Evolutionary conservation across 2,329 filamentous ascomycete genomes (phyloP), one percentile per base, ranked within the genome.

Genomic region (Thelonectria discophora): DNA sequence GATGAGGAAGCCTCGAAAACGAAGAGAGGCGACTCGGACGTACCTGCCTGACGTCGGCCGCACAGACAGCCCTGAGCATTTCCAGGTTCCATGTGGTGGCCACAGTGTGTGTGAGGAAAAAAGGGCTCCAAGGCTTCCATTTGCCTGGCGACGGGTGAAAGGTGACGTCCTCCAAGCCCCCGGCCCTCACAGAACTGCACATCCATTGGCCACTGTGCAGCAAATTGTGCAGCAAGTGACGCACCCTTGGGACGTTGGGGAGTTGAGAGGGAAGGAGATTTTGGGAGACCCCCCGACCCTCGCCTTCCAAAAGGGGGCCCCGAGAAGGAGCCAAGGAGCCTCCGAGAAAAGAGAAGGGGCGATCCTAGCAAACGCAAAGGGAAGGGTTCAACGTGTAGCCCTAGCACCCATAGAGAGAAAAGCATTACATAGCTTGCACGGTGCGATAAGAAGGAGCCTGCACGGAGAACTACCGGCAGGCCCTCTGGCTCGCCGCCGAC

Each of bases 91-190:
- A 40, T 24, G n/a, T n/a, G 34, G 57, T 55, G 51, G 51, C 51
- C 45, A 60, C 57, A 60, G 51, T 55, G 57, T 60, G 52, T 45
- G 27, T 40, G 45, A 30, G 9, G 43, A 55, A 48, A 55, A 50
- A 34, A 42, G 42, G 30, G 51, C 45, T 45, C 27, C 27, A 30
- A 8, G 27, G 8, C 27, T 30, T 30, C 27, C 27, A 30, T 30
- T 46, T 49, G 56, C 47, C 51, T 50, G 51, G 51, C 13, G 52
- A 60, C 57, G 42, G 51, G 51, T 15, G 46, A 60, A 45, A 43
- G 45, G 51, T 60, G 57, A 60, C 57, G 57, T 60, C 51, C 57
- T 55, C 57, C 57, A 60, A 51, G 50, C 57, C 27, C 57, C 57
- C 51, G 39, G 37, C 20, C 24, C 57, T 45, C 17, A 27, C 46